Percentiles rank a stretch among this genome's conserved stretches.
These are phyloP conservation scores for Pisolithus sp. DNA, from an alignment of 768 basidiomycete genomes.

Conservation along the genomic window DNA sequence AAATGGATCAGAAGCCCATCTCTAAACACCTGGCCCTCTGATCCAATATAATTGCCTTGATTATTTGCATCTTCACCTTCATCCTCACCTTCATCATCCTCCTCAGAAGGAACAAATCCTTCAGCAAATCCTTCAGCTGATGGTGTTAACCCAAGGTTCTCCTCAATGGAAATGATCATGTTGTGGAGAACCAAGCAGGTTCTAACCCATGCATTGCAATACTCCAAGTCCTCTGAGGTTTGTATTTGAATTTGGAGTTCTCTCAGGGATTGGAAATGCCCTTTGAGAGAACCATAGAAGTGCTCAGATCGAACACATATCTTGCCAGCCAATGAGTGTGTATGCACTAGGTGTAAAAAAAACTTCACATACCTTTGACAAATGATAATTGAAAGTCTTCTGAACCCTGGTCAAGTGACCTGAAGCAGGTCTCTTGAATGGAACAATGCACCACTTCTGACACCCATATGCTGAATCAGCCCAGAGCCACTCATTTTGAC, in stretches of 20 bases:
- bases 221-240: neutral
- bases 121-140: too few relatives aligned
- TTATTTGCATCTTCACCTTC: too few relatives aligned
- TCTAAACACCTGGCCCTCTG: too few relatives aligned
- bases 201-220: constrained; percentile 2
- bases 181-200: constrained; percentile 11
- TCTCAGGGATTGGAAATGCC: constrained; percentile 5
- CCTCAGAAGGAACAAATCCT: too few relatives aligned
- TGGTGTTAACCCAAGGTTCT: neutral
- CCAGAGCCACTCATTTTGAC: constrained; percentile 9
- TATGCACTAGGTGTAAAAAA: neutral
- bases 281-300: constrained; percentile 10
- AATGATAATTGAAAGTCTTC: constrained; percentile 12
- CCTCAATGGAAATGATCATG: constrained; percentile 13
- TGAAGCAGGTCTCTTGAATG: constrained; percentile 17
- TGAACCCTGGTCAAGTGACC: constrained; percentile 12
- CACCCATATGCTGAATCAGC: constrained; percentile 4
- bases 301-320: constrained; percentile 4
- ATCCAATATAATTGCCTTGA: too few relatives aligned
- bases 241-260: constrained; percentile 11
- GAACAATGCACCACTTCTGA: constrained; percentile 16
- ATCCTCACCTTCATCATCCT: too few relatives aligned
- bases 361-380: constrained; percentile 8
- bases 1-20: too few relatives aligned
- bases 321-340: neutral